phyloP scores from a whole-genome alignment of 495 filamentous ascomycete species.

The Sordaria brevicollis region DNA sequence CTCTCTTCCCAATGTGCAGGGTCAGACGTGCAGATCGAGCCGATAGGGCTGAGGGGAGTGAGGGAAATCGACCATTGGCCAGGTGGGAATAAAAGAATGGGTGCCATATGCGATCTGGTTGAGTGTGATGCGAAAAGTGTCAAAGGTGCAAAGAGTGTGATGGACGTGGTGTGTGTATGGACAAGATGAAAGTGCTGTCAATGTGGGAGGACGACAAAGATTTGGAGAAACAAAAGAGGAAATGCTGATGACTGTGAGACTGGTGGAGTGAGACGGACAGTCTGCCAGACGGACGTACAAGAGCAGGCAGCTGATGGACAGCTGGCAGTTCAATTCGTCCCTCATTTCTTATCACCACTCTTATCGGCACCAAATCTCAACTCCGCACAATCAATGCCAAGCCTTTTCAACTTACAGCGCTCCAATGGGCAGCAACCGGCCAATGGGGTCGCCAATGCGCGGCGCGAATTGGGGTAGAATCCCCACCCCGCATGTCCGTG shows the following conservation, averaged over 20 bases:
- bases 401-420: not conserved
- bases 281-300: not conserved
- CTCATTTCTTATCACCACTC: not conserved
- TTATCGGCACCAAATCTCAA: not conserved
- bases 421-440: not conserved
- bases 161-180: not conserved
- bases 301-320: not conserved
- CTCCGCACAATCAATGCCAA: not conserved
- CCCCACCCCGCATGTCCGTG: constrained; percentile 15
- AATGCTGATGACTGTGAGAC: not conserved
- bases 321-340: not conserved
- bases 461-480: not conserved
- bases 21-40: not conserved
- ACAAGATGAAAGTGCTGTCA: too few species aligned
- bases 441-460: not conserved
- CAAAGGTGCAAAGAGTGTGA: not conserved
- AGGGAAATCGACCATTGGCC: not conserved
- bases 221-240: not conserved
- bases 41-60: not conserved
- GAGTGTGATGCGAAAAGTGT: not conserved
- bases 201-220: not conserved
- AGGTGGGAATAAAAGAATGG: not conserved
- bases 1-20: not conserved
- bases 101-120: not conserved
- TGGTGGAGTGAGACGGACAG: not conserved